phyloP scores from a whole-genome alignment of 2,329 filamentous ascomycete species.

The Tolypocladium paradoxum region DNA sequence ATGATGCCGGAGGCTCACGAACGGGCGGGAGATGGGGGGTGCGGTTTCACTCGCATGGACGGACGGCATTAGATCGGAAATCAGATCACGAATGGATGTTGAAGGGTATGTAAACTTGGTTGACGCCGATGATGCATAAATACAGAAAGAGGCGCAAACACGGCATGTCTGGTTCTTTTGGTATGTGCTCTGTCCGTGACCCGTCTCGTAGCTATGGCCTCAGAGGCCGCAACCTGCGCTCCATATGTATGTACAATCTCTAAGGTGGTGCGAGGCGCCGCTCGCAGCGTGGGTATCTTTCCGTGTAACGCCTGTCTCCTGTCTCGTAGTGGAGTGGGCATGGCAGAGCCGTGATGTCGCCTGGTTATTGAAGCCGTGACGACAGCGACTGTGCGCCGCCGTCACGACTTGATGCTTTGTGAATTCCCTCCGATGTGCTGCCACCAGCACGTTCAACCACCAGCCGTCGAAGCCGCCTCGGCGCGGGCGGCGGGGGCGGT shows the following conservation, averaged over 20 bases:
- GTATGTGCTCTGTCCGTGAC: not conserved
- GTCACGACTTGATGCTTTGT: not conserved
- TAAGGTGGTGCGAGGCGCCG: not conserved
- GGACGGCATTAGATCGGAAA: not conserved
- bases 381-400: not conserved
- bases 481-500: not conserved
- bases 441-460: not conserved
- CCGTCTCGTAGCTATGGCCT: not conserved
- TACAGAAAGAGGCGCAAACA: not conserved
- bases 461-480: not conserved
- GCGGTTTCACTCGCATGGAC: not conserved
- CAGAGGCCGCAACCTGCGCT: not conserved
- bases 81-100: not conserved
- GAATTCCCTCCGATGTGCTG: not conserved
- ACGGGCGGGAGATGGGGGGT: not conserved
- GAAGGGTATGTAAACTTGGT: not conserved
- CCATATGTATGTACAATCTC: too few relatives aligned
- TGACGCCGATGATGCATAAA: not conserved
- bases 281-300: not conserved
- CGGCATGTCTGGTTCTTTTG: not conserved
- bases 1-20: not conserved
- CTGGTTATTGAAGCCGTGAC: not conserved
- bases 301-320: not conserved
- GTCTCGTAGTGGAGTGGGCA: not conserved
- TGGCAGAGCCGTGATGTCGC: not conserved